Evolutionary conservation across 345 rosid genomes (phyloP), one percentile per base, ranked within the genome.

Genomic region (Linum trigynum): DNA sequence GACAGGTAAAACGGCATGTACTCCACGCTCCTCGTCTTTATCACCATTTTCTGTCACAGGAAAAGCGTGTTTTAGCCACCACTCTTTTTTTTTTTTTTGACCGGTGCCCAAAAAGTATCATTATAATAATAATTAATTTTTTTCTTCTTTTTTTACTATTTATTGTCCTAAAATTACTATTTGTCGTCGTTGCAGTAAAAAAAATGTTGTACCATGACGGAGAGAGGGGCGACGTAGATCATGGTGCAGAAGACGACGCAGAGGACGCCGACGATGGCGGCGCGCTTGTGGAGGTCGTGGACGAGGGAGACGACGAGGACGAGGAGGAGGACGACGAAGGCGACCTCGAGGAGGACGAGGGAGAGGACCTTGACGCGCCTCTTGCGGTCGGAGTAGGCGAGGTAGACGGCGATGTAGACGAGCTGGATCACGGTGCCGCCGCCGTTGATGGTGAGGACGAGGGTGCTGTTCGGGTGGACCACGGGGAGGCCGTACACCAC

Each of bases 151-250:
- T n/a, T n/a, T n/a, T n/a, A n/a, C n/a, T n/a, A n/a, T n/a, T n/a
- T n/a, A n/a, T n/a, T n/a, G n/a, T n/a, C n/a, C 23, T 39, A 14
- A 2, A 64, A 11, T 38, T 65, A 64, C 6, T 32, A 15, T n/a
- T n/a, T n/a, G n/a, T n/a, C n/a, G n/a, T n/a, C n/a, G n/a, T n/a
- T n/a, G n/a, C 41, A 10, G 35, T 10, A 14, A 60, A 10, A 32
- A 12, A 7, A 7, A 7, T 15, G 59, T 16, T 7, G 40, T 7
- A 89, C 98, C 97, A 89, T 86, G 74, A 92, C 74, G 0, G 90
- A 80, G 23, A 92, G 69, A 0, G 98, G 97, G 5, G 98, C 63
- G 64, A 95, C 98, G 43, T 92, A 92, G 97, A 92, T 92, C 85
- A 80, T 68, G 75, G 84, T 63, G 65, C 81, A 86, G 71, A 90